These are phyloP conservation scores for Kluyveromyces sp. DNA, from an alignment of 1,139 yeast genomes.

Conservation along the genomic window DNA sequence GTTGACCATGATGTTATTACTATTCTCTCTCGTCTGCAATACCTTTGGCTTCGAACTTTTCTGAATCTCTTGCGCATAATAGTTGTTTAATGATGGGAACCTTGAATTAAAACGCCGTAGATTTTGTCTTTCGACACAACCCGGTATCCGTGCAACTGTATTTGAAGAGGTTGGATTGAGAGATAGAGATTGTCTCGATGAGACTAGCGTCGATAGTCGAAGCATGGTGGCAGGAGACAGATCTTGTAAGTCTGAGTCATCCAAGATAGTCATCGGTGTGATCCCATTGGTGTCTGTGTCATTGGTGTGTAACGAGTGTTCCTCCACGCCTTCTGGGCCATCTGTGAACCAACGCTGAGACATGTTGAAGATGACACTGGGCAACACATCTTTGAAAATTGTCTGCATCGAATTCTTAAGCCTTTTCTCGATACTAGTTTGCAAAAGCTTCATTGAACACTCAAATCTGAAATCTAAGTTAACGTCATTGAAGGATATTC, in stretches of 20 bases:
- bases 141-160: slow-evolving; percentile 25
- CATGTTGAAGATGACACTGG: slow-evolving; percentile 30
- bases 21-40: slow-evolving; percentile 3
- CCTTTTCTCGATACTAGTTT: slow-evolving; percentile 31
- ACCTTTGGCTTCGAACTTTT: slow-evolving; percentile 8
- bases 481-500: slow-evolving; percentile 33
- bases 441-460: slow-evolving; percentile 31
- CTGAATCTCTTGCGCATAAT: slow-evolving; percentile 17
- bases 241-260: slow-evolving; percentile 32
- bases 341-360: slow-evolving; percentile 29
- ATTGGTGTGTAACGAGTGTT: slow-evolving; percentile 4
- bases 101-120: slow-evolving; percentile 32
- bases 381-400: slow-evolving; percentile 31
- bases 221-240: slow-evolving; percentile 65
- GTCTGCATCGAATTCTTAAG: slow-evolving; percentile 30
- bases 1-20: slow-evolving; percentile 3
- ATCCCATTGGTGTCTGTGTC: slow-evolving; percentile 2
- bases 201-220: slow-evolving; percentile 61
- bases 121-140: slow-evolving; percentile 36
- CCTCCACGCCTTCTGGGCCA: slow-evolving; percentile 10
- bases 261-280: slow-evolving; percentile 17
- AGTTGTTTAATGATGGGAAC: slow-evolving; percentile 29
- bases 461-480: slow-evolving; percentile 31
- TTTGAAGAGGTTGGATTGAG: slow-evolving; percentile 49
- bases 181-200: slow-evolving; percentile 73